Conservation (phyloP, 352 stramenopile genomes). For the Thalassiosira mediterranea region DNA sequence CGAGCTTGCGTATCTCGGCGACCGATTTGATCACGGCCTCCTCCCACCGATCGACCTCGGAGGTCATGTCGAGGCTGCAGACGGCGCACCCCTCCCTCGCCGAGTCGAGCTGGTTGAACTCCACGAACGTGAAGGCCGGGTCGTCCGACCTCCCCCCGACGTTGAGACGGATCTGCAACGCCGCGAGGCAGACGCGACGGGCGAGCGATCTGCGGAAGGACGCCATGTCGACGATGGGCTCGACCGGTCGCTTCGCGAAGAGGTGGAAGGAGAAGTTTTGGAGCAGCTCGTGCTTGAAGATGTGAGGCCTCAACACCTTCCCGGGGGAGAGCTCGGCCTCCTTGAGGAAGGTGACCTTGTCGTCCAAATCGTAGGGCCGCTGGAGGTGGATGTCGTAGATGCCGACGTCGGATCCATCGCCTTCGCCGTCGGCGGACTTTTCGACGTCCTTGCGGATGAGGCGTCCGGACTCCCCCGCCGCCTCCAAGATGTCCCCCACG, state of each 20-base stretch:
- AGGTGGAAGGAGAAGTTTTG: slow-evolving; percentile 89
- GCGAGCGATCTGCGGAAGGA: slow-evolving; percentile 84
- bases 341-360: slow-evolving; percentile 79
- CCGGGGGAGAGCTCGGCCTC: slow-evolving; percentile 61
- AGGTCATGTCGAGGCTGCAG: slow-evolving; percentile 88
- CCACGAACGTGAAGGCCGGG: slow-evolving; percentile 88
- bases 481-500: slow-evolving; percentile 46
- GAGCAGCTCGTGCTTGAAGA: slow-evolving; percentile 87
- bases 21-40: slow-evolving; percentile 84
- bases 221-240: slow-evolving; percentile 82
- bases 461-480: slow-evolving; percentile 26
- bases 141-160: slow-evolving; percentile 82
- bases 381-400: slow-evolving; percentile 82
- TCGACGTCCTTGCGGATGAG: slow-evolving; percentile 36
- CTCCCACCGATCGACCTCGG: slow-evolving; percentile 83
- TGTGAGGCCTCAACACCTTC: slow-evolving; percentile 80
- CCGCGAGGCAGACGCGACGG: slow-evolving; percentile 85
- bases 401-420: slow-evolving; percentile 20
- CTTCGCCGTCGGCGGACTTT: slow-evolving; percentile 33
- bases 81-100: slow-evolving; percentile 88
- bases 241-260: slow-evolving; percentile 88
- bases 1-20: slow-evolving; percentile 86
- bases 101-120: slow-evolving; percentile 91
- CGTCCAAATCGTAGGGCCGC: slow-evolving; percentile 73
- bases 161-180: slow-evolving; percentile 88